Evolutionary conservation across 2,329 filamentous ascomycete genomes (phyloP).

Genomic region (Ophiostoma angusticollis): DNA sequence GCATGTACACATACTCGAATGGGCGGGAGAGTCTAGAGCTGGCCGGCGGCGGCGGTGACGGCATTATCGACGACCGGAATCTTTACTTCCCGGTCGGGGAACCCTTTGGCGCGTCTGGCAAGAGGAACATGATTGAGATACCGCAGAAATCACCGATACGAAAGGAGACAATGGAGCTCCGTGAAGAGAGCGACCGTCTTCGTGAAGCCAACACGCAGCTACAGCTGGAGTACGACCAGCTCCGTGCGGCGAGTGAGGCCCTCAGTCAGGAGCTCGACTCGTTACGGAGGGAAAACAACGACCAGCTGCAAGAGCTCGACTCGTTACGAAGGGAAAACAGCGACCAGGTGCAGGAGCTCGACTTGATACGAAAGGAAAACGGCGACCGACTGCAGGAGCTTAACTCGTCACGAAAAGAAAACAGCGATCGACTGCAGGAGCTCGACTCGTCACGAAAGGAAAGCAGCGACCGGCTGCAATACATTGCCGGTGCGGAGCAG

Average conservation of each 20-base stretch:
- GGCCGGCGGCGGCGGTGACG: constrained; percentile 35
- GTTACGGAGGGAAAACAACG: constrained; percentile 23
- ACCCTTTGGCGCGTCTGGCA: constrained; percentile 33
- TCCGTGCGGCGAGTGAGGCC: constrained; percentile 22
- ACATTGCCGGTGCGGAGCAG: constrained; percentile 48
- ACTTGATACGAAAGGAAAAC: constrained; percentile 24
- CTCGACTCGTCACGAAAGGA: constrained; percentile 25
- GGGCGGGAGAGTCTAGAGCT: constrained; percentile 46
- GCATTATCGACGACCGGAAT: constrained; percentile 65
- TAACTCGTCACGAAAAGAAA: constrained; percentile 23
- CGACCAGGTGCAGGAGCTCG: constrained; percentile 27
- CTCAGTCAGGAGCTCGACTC: constrained; percentile 24
- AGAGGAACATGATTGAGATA: constrained; percentile 37
- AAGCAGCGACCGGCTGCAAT: constrained; percentile 28
- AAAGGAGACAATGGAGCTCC: constrained; percentile 38
- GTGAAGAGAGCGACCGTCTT: constrained; percentile 27
- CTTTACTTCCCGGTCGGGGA: constrained; percentile 59
- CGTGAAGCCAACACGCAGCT: constrained; percentile 12
- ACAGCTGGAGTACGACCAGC: constrained; percentile 19
- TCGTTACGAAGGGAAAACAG: constrained; percentile 23
- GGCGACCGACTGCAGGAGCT: too few species aligned
- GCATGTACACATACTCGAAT: constrained; percentile 56
- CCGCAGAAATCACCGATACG: constrained; percentile 45
- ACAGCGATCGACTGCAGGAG: too few species aligned
- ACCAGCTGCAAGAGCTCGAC: constrained; percentile 32